Percentiles rank a stretch among this genome's conserved stretches.
phyloP scores from a whole-genome alignment of 1,284 basidiomycete genomes.

The Ceratobasidium papillatum region DNA sequence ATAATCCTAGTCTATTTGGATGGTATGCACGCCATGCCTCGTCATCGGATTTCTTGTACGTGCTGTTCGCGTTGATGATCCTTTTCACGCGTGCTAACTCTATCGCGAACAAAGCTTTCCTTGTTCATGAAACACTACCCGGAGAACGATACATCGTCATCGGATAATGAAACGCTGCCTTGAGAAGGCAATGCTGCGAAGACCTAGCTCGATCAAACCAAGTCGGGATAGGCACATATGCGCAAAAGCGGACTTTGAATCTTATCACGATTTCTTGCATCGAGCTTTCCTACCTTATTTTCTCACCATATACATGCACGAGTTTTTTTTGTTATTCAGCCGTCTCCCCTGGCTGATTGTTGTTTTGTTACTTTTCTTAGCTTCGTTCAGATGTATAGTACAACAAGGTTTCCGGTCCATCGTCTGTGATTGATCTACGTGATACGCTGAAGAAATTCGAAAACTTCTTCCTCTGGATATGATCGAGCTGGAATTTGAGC shows the following conservation, averaged over 20 bases:
- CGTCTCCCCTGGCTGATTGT: slow-evolving; percentile 21
- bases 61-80: background rate
- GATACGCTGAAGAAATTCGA: background rate
- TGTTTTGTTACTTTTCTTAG: slow-evolving; percentile 3
- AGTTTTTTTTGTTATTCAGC: background rate
- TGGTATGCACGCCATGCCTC: slow-evolving; percentile 65
- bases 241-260: slow-evolving; percentile 37
- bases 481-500: background rate
- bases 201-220: slow-evolving; percentile 28
- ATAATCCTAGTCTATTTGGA: slow-evolving; percentile 64
- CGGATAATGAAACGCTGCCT: slow-evolving; percentile 26
- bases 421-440: slow-evolving; percentile 12
- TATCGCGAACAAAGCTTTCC: slow-evolving; percentile 35
- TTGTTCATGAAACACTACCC: slow-evolving; percentile 39
- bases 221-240: slow-evolving; percentile 9
- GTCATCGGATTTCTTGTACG: slow-evolving; percentile 43
- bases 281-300: slow-evolving; percentile 32
- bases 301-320: slow-evolving; percentile 20
- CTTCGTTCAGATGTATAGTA: slow-evolving; percentile 25
- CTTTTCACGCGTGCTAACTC: slow-evolving; percentile 24
- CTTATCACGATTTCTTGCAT: slow-evolving; percentile 29
- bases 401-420: background rate
- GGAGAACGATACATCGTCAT: slow-evolving; percentile 24
- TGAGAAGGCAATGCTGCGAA: slow-evolving; percentile 3
- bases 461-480: background rate